phyloP scores from a whole-genome alignment of 2,329 filamentous ascomycete genomes.

The Alternaria sp. region DNA sequence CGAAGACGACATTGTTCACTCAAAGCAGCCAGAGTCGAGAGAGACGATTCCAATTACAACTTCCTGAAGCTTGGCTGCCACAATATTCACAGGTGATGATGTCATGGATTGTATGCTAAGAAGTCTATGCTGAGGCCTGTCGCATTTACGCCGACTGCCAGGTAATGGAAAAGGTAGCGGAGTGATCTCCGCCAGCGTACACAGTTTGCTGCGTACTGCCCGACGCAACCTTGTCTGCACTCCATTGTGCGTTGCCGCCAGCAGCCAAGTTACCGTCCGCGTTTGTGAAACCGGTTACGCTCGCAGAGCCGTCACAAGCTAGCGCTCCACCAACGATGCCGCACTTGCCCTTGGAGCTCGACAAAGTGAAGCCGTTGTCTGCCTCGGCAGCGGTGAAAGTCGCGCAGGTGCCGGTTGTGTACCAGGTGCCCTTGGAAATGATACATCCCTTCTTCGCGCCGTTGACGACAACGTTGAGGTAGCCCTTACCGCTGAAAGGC shows the following conservation, averaged over 20 bases:
- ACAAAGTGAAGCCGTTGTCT: slow-evolving; percentile 40
- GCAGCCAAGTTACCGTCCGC: slow-evolving; percentile 46
- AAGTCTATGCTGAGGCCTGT: background rate
- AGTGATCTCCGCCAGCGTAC: slow-evolving; percentile 47
- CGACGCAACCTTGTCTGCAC: slow-evolving; percentile 51
- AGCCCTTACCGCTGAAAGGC: slow-evolving; percentile 65
- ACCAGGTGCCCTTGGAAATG: slow-evolving; percentile 72
- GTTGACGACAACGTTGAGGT: slow-evolving; percentile 61
- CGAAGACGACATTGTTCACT: background rate
- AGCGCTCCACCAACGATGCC: slow-evolving; percentile 61
- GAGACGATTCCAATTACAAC: background rate
- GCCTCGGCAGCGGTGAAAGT: slow-evolving; percentile 63
- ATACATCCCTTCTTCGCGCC: slow-evolving; percentile 67
- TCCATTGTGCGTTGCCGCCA: slow-evolving; percentile 50
- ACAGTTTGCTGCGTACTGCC: slow-evolving; percentile 55
- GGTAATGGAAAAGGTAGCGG: slow-evolving; percentile 42
- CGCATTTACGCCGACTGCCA: slow-evolving; percentile 40
- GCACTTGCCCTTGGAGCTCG: slow-evolving; percentile 54
- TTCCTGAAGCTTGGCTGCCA: background rate
- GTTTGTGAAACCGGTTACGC: slow-evolving; percentile 51
- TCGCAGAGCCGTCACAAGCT: slow-evolving; percentile 60
- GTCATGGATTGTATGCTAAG: background rate
- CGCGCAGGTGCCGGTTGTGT: slow-evolving; percentile 70
- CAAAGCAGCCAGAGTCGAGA: background rate
- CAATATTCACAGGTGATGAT: background rate